Base-by-base conservation (phyloP, 164 flowering plant species). In the Akebia trifoliata region DNA sequence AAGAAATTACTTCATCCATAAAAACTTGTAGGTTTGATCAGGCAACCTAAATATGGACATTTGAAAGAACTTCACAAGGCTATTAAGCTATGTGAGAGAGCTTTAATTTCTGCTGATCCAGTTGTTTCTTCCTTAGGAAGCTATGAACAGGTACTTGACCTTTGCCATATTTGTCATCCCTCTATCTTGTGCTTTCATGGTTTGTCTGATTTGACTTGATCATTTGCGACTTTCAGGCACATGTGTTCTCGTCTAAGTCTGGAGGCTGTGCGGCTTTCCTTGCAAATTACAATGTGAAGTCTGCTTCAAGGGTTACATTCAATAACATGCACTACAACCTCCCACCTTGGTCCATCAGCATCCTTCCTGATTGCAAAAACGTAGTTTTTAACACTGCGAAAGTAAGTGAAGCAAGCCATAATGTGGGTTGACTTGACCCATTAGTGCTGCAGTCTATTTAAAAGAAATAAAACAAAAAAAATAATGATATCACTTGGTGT, bases 331-430 rank as follows among this genome's bases (percentile, higher is more conserved):
- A 83, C 65, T 90, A 88, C 54, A 66, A 74, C 53, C 69, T 94
- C 54, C 96, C 97, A 40, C 85, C 99, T 61, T 94, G 99, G 99
- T 94, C 99, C 28, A 83, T 84, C 57, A 94, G 97, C 75, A 85
- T 94, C 56, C 96, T 94, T 68, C 97, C 97, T 47, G 95, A 88
- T 66, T 94, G 97, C 78, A 78, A 60, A 71, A 74, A 80, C 59
- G 93, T 62, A 14, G 89, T 78, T 44, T 93, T 81, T 30, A 93
- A 93, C 71, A 94, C 99, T 50, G 99, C 99, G 34, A 86, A 55
- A 59, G 99, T 90, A 72, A 72, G 75, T 57, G 37, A 17, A 58
- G 38, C 31, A n/a, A 17, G 8, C 39, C 8, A 44, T 57, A 11
- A 6, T 52, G 17, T 20, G 37, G n/a, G n/a, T n/a, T n/a, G n/a